Evolutionary conservation across 2,329 filamentous ascomycete genomes (phyloP).

Genomic region (Cladophialophora psammophila): DNA sequence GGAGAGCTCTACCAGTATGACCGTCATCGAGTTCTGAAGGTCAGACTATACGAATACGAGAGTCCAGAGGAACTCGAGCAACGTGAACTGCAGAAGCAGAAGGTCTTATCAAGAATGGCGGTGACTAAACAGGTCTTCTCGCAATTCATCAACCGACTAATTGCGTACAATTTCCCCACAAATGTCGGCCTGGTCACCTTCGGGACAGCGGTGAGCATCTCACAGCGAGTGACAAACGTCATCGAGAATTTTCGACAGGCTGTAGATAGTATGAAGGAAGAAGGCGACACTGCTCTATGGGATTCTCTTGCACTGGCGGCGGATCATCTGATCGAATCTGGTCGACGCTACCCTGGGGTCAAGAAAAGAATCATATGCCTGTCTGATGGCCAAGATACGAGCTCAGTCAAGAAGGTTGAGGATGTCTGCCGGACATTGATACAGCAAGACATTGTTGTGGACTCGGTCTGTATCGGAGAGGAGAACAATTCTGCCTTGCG

Average conservation of each 20-base stretch:
- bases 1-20: background rate
- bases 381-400: constrained; percentile 49
- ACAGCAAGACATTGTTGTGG: constrained; percentile 44
- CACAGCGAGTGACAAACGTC: constrained; percentile 44
- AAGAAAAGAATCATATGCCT: constrained; percentile 50
- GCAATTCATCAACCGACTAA: constrained; percentile 47
- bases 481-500: constrained; percentile 43
- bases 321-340: constrained; percentile 45
- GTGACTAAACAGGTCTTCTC: constrained; percentile 51
- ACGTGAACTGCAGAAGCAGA: constrained; percentile 13
- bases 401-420: constrained; percentile 39
- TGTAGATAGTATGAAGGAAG: constrained; percentile 42
- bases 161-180: constrained; percentile 49
- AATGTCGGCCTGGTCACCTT: constrained; percentile 49
- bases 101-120: constrained; percentile 41
- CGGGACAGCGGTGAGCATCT: constrained; percentile 40
- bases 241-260: constrained; percentile 49
- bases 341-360: constrained; percentile 44
- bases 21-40: constrained; percentile 25
- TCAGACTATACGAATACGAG: constrained; percentile 38
- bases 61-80: background rate
- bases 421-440: constrained; percentile 41
- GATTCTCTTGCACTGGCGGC: constrained; percentile 46
- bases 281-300: constrained; percentile 49
- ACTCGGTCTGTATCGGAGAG: constrained; percentile 46